Evolutionary conservation across 164 flowering plant species (phyloP), one percentile per base, ranked within the genome.

Genomic region (Aristolochia fimbriata): DNA sequence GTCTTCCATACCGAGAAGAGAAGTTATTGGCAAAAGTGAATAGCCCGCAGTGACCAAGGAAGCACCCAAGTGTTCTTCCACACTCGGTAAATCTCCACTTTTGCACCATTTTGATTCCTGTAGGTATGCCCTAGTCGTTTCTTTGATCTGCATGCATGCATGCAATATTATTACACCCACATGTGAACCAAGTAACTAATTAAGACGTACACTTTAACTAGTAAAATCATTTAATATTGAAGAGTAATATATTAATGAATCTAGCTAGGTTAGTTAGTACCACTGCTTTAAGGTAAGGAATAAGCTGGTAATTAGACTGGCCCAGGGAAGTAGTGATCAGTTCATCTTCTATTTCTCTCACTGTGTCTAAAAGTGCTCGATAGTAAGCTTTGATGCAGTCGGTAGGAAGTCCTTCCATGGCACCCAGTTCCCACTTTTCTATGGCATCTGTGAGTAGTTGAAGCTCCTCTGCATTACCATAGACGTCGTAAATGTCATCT

Each of bases 81-180:
- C 13, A 2, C 14, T 56, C 3, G 59, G 59, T 19, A 56, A 19
- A 56, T 31, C 20, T 11, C 56, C 59, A 25, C 21, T n/a, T 30
- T 56, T 16, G 21, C 41, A 33, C 59, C 59, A 56, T 33, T 30
- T 56, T 12, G 59, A 46, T 31, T 56, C 59, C 19, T 31, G 56
- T 12, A 56, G 21, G 17, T 56, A 56, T 15, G 45, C 59, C 31
- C 22, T 31, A 2, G 31, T 17, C 11, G 16, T 31, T 33, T 20
- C 59, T 20, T 56, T 56, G 22, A 56, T 31, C 59, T 56, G 43
- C 52, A 6, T 10, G 5, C 5, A 27, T 27, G 5, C 30, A 5
- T n/a, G n/a, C n/a, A n/a, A 31, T 3, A n/a, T n/a, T n/a, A n/a
- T 16, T 16, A n/a, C n/a, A n/a, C n/a, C n/a, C n/a, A n/a, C n/a